These are phyloP conservation scores for Nyctanthes arbortristis DNA, from an alignment of 257 asterid genomes.

Conservation along the genomic window DNA sequence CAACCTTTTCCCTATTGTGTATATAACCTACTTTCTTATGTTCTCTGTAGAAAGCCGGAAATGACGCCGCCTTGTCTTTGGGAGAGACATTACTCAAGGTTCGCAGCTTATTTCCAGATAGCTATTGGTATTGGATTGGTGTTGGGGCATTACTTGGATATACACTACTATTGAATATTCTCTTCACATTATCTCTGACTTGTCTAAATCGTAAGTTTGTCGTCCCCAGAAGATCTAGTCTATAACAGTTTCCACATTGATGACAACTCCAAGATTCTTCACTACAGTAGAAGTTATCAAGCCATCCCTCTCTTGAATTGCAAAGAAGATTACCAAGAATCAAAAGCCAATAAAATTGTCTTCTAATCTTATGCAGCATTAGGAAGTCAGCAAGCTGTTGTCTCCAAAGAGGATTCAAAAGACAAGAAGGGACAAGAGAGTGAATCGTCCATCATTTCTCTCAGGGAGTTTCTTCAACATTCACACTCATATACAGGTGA, in stretches of 20 bases:
- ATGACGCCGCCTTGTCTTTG: constrained; percentile 38
- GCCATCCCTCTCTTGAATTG: background rate
- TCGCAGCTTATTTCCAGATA: constrained; percentile 58
- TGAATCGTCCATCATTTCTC: constrained; percentile 36
- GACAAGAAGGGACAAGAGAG: constrained; percentile 39
- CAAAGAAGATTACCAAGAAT: background rate
- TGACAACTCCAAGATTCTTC: constrained; percentile 19
- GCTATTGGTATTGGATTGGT: constrained; percentile 70
- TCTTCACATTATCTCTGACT: constrained; percentile 51
- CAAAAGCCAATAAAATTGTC: background rate
- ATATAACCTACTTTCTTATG: constrained; percentile 12
- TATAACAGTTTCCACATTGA: background rate
- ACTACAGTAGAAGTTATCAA: background rate
- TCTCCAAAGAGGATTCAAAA: constrained; percentile 38
- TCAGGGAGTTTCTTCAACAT: constrained; percentile 61
- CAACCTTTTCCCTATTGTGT: constrained; percentile 3
- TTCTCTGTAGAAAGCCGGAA: constrained; percentile 42
- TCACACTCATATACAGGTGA: constrained; percentile 61
- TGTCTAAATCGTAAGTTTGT: constrained; percentile 81
- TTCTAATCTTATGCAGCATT: constrained; percentile 56
- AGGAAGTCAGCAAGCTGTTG: constrained; percentile 58
- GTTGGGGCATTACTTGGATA: constrained; percentile 68
- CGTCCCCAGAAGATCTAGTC: constrained; percentile 22
- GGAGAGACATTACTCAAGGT: constrained; percentile 50
- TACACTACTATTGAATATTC: constrained; percentile 49